Evolutionary conservation across 2,329 filamentous ascomycete genomes (phyloP), one percentile per base, ranked within the genome.

Genomic region (Alternaria infectoria): DNA sequence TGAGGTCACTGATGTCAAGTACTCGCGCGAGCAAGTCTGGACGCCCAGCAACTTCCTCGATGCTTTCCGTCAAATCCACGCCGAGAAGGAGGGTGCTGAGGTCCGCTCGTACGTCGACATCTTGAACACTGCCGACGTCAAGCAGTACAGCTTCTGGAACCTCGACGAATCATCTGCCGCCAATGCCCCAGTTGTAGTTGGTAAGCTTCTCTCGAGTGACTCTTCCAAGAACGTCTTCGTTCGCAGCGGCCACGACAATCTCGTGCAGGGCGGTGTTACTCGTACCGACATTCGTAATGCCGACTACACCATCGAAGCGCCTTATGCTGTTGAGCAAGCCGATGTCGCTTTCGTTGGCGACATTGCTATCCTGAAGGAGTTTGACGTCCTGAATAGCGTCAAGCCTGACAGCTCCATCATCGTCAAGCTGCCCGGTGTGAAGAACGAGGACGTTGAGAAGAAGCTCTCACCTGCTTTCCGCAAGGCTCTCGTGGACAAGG

Each of bases 81-180:
- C 77, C 49, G 78, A 81, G 65, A 81, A 82, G 71, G 77, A 76
- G 32, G 74, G 81, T 21, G 72, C 76, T 12, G 78, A 79, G 32
- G 73, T 77, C 15, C 76, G 69, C 78, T 90, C 71, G 74, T 85
- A 79, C 81, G 78, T 79, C 49, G 84, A 88, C 69, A 79, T 87
- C 19, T 74, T 86, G n/a, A 86, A 88, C 66, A 78, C 76, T 21
- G 77, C 83, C n/a, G 78, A 81, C 19, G 88, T 90, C 19, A 87
- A 92, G 79, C 92, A 98, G 81, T 98, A 96, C 83, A 90, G 90
- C 12, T 97, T 99, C 86, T 98, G 94, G 93, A 92, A 97, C 71
- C 79, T 92, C 44, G 95, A 97, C 75, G 87, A 89, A 78, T 93
- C 93, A 26, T 81, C 84, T 2, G 87, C 90, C 55, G 85, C 86